phyloP scores from a whole-genome alignment of 805 yeast genomes.

The Metschnikowia dekortorum region DNA sequence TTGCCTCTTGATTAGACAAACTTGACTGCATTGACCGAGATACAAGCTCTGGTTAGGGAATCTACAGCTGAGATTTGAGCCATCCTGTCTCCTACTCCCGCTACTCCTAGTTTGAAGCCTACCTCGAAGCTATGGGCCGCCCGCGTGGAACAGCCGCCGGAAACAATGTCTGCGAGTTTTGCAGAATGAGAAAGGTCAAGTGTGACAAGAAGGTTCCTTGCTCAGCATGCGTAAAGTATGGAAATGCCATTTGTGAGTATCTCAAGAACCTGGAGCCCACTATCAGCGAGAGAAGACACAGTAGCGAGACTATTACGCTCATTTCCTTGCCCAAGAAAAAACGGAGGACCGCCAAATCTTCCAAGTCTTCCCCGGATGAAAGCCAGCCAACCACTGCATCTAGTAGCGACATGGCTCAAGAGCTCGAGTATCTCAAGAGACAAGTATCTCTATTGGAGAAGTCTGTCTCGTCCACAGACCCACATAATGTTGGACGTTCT shows the following conservation, averaged over 20 bases:
- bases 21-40: neutral
- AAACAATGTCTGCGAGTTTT: constrained; percentile 19
- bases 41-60: neutral
- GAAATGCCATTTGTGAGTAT: constrained; percentile 28
- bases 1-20: neutral
- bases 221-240: constrained; percentile 29
- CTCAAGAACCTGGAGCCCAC: constrained; percentile 3
- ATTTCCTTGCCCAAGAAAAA: constrained; percentile 1
- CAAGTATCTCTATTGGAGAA: constrained; percentile 19
- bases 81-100: neutral
- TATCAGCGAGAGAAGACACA: constrained; percentile 4
- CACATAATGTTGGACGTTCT: neutral
- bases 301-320: constrained; percentile 9
- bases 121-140: constrained; percentile 1
- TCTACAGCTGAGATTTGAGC: too few species aligned
- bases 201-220: constrained; percentile 24
- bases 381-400: neutral
- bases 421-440: constrained; percentile 18
- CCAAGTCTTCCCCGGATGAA: neutral
- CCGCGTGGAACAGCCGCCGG: constrained; percentile 1
- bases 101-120: neutral
- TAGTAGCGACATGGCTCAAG: constrained; percentile 12
- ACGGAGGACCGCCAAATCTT: neutral
- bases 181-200: constrained; percentile 21
- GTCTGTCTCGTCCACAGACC: constrained; percentile 9